Percentiles rank a stretch among this genome's conserved stretches.
Evolutionary conservation across 2,329 filamentous ascomycete genomes (phyloP).

Genomic region (Curvularia lunata): DNA sequence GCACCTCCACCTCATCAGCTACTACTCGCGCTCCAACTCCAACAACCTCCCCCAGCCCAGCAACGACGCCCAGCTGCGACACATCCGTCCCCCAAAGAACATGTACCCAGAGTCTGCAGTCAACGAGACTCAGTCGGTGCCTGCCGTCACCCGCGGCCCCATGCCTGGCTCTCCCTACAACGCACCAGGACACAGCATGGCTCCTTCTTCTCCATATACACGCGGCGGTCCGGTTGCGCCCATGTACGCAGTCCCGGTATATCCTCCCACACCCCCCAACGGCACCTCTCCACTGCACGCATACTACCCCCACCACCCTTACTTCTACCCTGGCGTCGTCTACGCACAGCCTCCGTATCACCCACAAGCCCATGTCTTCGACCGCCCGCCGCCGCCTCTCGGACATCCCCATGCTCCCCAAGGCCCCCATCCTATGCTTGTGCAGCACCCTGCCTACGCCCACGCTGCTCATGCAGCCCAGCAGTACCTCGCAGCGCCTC

Average conservation of each 20-base stretch:
- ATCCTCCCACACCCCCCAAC: constrained; percentile 51
- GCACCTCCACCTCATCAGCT: constrained; percentile 96
- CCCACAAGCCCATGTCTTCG: constrained; percentile 34
- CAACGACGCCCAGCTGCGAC: constrained; percentile 76
- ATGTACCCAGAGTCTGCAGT: constrained; percentile 97
- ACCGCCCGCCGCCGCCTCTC: constrained; percentile 50
- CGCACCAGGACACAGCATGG: constrained; percentile 57
- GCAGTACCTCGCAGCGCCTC: constrained; percentile 46
- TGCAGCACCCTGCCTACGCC: constrained; percentile 36
- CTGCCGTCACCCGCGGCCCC: constrained; percentile 78
- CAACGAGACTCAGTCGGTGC: constrained; percentile 80
- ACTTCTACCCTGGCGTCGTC: constrained; percentile 43
- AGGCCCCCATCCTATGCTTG: constrained; percentile 37
- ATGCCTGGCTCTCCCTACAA: constrained; percentile 65
- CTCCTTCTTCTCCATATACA: constrained; percentile 61
- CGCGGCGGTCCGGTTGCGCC: constrained; percentile 50
- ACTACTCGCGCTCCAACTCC: constrained; percentile 83
- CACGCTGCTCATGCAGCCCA: constrained; percentile 41
- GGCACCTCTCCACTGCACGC: constrained; percentile 53
- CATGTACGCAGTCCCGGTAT: constrained; percentile 50
- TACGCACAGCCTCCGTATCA: constrained; percentile 42
- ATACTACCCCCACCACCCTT: constrained; percentile 45
- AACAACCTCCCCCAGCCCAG: constrained; percentile 81
- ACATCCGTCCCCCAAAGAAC: constrained; percentile 86
- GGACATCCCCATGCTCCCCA: constrained; percentile 49